Base-by-base conservation (phyloP, 257 asterid species). In the Ajuga chamaepitys region DNA sequence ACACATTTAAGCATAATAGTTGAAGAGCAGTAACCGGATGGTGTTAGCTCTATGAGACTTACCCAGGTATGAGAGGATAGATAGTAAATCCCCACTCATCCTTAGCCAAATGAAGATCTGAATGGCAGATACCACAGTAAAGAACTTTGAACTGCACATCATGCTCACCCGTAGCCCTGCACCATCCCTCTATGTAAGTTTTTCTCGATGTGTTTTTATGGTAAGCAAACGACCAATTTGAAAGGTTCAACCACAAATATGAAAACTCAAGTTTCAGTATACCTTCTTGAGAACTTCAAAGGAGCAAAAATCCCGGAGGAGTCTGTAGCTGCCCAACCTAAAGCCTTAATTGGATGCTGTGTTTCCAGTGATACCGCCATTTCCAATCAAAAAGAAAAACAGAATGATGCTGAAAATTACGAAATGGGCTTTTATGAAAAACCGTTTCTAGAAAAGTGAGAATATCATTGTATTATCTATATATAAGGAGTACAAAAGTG, bases 61-160 rank as follows among this genome's bases (percentile, higher is more conserved):
- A 72, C 88, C 93, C 89, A 0, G 89, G 93, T 0, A 83, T 70
- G 11, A 78, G 3, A 0, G 93, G 93, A 41, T 74, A 85, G 3
- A 4, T 60, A 4, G 81, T 72, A 16, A 22, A 1, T 1, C 81
- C 77, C 89, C 89, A 85, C 0, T 82, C 78, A 12, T 85, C 80
- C 67, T 68, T 85, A 44, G 50, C 37, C 76, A 59, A 46, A 30
- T 81, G 77, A 68, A 82, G 75, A 76, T 85, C 85, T 0, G 84
- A 62, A 14, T 81, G 85, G 28, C 89, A 83, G 8, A 85, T 44
- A 35, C 89, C 93, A 66, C 87, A 78, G 34, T 83, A 83, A 45
- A 83, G 12, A 10, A 85, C 77, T 35, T 75, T 83, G 66, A 85
- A 68, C 53, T 78, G 85, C 55, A 85, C 88, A 70, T 85, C 92